Conservation (phyloP, 2,329 filamentous ascomycete genomes). For the Penicillium sp. region DNA sequence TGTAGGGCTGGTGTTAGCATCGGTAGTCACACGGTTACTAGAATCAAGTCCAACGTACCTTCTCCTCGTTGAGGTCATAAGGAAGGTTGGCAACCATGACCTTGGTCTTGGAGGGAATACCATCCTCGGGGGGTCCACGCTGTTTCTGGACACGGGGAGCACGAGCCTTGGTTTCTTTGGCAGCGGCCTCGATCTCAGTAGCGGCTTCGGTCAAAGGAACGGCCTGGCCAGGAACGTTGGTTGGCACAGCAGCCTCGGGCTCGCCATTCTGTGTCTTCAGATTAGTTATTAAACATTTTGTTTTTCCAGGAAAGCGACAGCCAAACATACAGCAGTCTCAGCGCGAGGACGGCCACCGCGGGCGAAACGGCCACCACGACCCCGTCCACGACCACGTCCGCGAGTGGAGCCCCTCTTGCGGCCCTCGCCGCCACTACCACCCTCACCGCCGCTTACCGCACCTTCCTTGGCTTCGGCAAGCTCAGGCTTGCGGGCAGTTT, state of each 20-base stretch:
- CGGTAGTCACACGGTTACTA: constrained; percentile 21
- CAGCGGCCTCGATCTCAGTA: constrained; percentile 36
- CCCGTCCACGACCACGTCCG: constrained; percentile 59
- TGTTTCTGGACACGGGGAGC: constrained; percentile 61
- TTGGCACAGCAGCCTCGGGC: constrained; percentile 43
- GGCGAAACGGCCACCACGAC: constrained; percentile 61
- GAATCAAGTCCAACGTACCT: constrained; percentile 57
- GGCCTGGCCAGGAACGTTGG: constrained; percentile 42
- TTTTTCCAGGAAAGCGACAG: background rate
- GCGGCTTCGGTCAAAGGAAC: constrained; percentile 61
- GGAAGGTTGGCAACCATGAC: constrained; percentile 99
- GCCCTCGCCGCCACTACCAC: constrained; percentile 62
- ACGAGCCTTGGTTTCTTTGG: constrained; percentile 40
- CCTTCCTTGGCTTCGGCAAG: constrained; percentile 75
- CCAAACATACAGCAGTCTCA: constrained; percentile 53
- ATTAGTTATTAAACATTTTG: constrained; percentile 7
- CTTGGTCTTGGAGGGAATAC: constrained; percentile 98
- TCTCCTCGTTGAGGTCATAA: constrained; percentile 96
- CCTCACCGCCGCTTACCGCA: constrained; percentile 68
- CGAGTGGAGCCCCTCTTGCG: constrained; percentile 56
- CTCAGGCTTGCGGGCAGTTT: constrained; percentile 97
- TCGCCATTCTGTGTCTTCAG: constrained; percentile 20
- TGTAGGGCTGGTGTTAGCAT: constrained; percentile 38
- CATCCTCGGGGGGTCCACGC: constrained; percentile 94
- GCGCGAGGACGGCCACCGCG: constrained; percentile 66